Base-by-base conservation (phyloP, 495 filamentous ascomycete genomes). In the Daldinia decipiens region DNA sequence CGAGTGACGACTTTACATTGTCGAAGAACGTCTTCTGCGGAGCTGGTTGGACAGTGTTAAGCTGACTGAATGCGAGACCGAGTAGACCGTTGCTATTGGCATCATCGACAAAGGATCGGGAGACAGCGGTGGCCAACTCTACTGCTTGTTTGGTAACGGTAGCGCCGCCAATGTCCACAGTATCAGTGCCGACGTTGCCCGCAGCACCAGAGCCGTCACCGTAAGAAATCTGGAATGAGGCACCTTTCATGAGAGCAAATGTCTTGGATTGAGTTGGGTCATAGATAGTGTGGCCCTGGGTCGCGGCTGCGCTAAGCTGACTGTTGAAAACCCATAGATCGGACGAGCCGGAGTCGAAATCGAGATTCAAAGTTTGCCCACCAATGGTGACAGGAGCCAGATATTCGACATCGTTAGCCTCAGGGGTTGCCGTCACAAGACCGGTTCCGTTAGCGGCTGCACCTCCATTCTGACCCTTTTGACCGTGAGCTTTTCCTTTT, bases 241-340 rank as follows among this genome's bases (percentile, higher is more conserved):
- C 77, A 29, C 79, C 79, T 34, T 75, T 67, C 26, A 86, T 66
- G 21, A 79, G 67, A 51, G 77, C 69, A 72, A 85, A 86, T 15
- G 77, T 90, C 29, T 79, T 79, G 17, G 90, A 92, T 59, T 88
- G 83, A 4, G 75, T 73, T 3, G 90, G 86, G 69, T 94, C 82
- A 76, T 85, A 97, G 39, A 90, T 75, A 0, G 80, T 80, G 77
- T 92, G 92, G 40, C 85, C 85, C 15, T 67, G 67, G 7, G 79
- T 81, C 24, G 79, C 67, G 0, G 69, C 64, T 5, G 78, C 39
- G 3, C 87, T 79, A 21, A 94, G 84, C 52, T 83, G 74, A 4
- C 88, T 88, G 82, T 87, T 93, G 81, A 95, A 91, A 32, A 94
- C 87, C 93, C 93, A 97, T 65, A 97, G 81, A 77, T 95, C 93